A percentile compares a stretch with the other conserved stretches of the same genome.
Evolutionary conservation across 1,284 basidiomycete species (phyloP).

Genomic region (Ustilago shanxiensis): DNA sequence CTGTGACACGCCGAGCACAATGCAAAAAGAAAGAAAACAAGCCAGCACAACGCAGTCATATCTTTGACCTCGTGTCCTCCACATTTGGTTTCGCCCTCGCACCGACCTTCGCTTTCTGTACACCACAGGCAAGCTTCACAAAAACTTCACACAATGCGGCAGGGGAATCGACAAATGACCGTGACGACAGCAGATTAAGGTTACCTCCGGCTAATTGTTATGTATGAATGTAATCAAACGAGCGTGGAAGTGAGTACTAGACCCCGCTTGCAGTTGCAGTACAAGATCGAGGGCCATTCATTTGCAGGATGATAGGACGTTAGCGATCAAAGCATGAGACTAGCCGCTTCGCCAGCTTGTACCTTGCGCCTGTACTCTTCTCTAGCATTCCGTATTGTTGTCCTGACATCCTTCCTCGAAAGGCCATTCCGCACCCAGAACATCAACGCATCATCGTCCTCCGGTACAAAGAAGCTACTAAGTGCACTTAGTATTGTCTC

Average conservation of each 20-base stretch:
- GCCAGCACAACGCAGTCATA: slow-evolving; percentile 10
- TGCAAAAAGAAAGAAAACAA: background rate
- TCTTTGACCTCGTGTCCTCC: background rate
- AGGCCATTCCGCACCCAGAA: slow-evolving; percentile 55
- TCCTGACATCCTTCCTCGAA: slow-evolving; percentile 32
- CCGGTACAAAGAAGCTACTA: slow-evolving; percentile 58
- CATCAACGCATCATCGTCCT: slow-evolving; percentile 64
- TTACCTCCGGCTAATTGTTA: background rate
- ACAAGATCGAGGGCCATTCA: background rate
- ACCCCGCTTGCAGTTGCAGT: too few species aligned
- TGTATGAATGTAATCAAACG: background rate
- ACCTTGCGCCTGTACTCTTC: slow-evolving; percentile 35
- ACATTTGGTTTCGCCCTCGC: background rate
- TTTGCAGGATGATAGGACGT: too few species aligned
- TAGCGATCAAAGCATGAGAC: slow-evolving; percentile 25
- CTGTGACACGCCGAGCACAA: background rate
- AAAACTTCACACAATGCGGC: too few species aligned
- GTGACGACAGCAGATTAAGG: background rate
- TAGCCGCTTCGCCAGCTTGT: slow-evolving; percentile 16
- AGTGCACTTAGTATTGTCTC: slow-evolving; percentile 57
- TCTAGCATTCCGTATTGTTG: slow-evolving; percentile 21
- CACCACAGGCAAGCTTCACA: too few species aligned
- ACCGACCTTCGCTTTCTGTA: background rate
- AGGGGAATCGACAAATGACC: background rate
- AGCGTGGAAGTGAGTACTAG: too few species aligned